Percentiles rank a stretch among this genome's conserved stretches.
phyloP scores from a whole-genome alignment of 371 early-diverging fungal species.

The Mortierella sp. region DNA sequence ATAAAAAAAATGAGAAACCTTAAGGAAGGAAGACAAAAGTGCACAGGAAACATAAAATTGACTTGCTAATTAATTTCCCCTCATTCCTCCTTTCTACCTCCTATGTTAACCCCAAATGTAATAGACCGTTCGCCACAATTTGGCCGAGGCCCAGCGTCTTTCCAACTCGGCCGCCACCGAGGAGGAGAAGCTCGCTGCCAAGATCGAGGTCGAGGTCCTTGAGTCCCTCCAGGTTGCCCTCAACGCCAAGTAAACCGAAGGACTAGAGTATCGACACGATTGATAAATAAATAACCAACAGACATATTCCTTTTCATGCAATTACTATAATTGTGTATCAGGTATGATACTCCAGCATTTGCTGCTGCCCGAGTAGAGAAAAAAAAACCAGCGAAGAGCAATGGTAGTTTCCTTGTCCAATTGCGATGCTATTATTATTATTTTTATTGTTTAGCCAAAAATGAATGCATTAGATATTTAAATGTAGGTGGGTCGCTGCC shows the following conservation, averaged over 20 bases:
- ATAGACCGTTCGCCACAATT: conserved; percentile 80
- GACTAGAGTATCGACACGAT: no score
- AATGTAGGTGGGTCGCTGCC: conserved; percentile 28
- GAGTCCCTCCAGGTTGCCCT: conserved; percentile 84
- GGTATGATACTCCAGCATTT: no score
- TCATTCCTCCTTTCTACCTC: not conserved
- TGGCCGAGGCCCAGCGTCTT: conserved; percentile 88
- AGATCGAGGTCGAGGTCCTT: conserved; percentile 91
- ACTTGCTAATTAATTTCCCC: not conserved
- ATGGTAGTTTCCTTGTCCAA: no score
- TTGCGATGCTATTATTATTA: not conserved
- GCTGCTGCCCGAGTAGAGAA: no score
- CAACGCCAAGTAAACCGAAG: conserved; percentile 49
- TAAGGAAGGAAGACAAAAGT: no score
- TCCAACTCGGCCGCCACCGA: conserved; percentile 77
- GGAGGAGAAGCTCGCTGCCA: conserved; percentile 87
- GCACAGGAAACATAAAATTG: no score
- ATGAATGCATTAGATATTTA: not conserved
- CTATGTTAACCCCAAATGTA: not conserved
- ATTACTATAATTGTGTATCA: no score
- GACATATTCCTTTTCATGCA: not conserved
- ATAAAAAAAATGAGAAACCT: no score
- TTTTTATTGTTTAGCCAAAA: not conserved
- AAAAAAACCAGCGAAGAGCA: no score
- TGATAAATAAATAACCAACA: not conserved